A percentile compares a stretch with the other conserved stretches of the same genome.
Evolutionary conservation across 2,329 filamentous ascomycete genomes (phyloP).

Genomic region (Stromatinia cepivora): DNA sequence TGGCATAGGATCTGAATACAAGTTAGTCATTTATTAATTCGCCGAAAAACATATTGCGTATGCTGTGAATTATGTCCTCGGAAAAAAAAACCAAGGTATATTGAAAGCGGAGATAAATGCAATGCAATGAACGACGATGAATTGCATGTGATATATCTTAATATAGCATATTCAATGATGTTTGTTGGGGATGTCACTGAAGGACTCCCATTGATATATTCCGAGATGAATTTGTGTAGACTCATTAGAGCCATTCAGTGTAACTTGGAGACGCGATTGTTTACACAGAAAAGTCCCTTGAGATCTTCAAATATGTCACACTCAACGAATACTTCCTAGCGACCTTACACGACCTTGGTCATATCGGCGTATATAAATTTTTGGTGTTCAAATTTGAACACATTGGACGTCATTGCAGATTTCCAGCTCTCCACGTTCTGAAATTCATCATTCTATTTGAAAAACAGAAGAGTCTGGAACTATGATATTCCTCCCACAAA

Average conservation of each 20-base stretch:
- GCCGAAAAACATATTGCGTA: conserved; percentile 9
- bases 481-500: neutral
- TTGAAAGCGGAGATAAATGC: conserved; percentile 17
- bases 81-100: neutral
- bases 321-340: neutral
- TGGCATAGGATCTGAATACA: conserved; percentile 37
- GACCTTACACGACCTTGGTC: conserved; percentile 17
- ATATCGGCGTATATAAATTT: conserved; percentile 1
- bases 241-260: conserved; percentile 7
- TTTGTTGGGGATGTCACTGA: neutral
- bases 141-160: neutral
- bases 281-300: conserved; percentile 1
- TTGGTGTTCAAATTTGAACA: neutral
- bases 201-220: neutral
- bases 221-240: neutral
- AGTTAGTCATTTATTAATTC: conserved; percentile 14
- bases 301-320: conserved; percentile 8
- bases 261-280: neutral
- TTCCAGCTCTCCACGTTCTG: conserved; percentile 1
- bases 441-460: neutral
- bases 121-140: conserved; percentile 13
- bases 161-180: conserved; percentile 1
- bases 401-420: conserved; percentile 19
- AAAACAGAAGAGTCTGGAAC: neutral
- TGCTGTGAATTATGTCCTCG: conserved; percentile 2